Evolutionary conservation across 176 grass and related monocot genomes (phyloP).

Genomic region (Aechmea fasciata): DNA sequence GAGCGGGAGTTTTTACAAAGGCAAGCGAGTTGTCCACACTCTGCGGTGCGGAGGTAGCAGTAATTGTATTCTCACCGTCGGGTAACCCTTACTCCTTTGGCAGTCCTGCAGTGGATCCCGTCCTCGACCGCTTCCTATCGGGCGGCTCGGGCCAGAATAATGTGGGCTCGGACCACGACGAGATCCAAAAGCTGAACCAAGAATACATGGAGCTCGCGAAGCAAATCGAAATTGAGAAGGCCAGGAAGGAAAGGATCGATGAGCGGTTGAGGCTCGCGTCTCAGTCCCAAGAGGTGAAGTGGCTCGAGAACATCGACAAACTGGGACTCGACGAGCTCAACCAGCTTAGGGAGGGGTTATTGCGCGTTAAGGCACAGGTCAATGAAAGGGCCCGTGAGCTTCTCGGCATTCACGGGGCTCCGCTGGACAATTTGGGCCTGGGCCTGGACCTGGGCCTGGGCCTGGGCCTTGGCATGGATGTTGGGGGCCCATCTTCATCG

Average conservation of each 20-base stretch:
- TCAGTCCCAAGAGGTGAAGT: not conserved
- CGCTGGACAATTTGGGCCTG: not conserved
- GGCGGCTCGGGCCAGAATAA: not conserved
- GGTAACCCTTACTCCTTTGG: slow-evolving; percentile 28
- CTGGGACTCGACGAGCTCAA: slow-evolving; percentile 22
- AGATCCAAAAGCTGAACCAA: not conserved
- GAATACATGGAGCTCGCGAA: slow-evolving; percentile 22
- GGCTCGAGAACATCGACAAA: slow-evolving; percentile 13
- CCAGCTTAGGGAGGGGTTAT: not conserved
- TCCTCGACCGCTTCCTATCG: slow-evolving; percentile 18
- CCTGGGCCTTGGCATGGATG: not conserved
- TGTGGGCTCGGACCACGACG: not conserved
- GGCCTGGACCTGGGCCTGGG: not conserved
- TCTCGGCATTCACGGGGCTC: not conserved
- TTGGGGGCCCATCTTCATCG: not conserved
- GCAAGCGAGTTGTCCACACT: slow-evolving; percentile 30
- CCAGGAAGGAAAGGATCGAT: not conserved
- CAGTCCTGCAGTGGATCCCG: slow-evolving; percentile 12
- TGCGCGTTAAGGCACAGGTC: slow-evolving; percentile 8
- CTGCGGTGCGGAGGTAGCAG: slow-evolving; percentile 21
- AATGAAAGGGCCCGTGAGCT: slow-evolving; percentile 14
- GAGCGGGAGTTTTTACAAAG: slow-evolving; percentile 18
- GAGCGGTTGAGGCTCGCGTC: not conserved
- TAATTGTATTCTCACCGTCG: slow-evolving; percentile 20
- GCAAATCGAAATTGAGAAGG: slow-evolving; percentile 10